Conservation (phyloP, 2,329 filamentous ascomycete genomes). For the Nannizziopsis arthrosporioides region DNA sequence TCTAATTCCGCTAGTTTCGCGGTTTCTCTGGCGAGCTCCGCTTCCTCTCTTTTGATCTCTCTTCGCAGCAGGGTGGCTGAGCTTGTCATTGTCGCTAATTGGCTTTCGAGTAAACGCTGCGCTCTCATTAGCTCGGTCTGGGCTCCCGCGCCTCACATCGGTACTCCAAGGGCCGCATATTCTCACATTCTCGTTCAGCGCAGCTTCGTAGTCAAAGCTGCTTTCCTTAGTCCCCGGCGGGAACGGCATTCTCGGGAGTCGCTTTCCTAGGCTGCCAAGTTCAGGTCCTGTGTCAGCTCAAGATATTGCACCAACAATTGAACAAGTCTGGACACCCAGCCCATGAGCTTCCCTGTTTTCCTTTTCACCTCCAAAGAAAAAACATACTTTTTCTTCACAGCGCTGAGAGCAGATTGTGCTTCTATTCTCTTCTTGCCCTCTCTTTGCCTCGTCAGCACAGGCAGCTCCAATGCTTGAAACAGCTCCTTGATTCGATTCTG, state of each 20-base stretch:
- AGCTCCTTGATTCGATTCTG: slow-evolving; percentile 35
- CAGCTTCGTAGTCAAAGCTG: slow-evolving; percentile 35
- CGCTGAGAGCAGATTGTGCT: slow-evolving; percentile 31
- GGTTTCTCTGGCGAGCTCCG: slow-evolving; percentile 31
- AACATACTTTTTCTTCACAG: slow-evolving; percentile 33
- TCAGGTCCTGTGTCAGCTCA: background rate
- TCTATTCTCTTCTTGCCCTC: slow-evolving; percentile 34
- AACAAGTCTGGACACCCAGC: background rate
- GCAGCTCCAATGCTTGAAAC: slow-evolving; percentile 32
- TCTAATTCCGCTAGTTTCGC: slow-evolving; percentile 33
- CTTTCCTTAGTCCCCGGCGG: slow-evolving; percentile 33
- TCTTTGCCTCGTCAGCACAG: slow-evolving; percentile 33
- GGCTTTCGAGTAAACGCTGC: slow-evolving; percentile 29
- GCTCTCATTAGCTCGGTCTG: slow-evolving; percentile 4
- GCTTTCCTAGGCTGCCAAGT: slow-evolving; percentile 26
- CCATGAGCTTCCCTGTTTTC: too few relatives aligned
- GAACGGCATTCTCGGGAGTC: slow-evolving; percentile 37
- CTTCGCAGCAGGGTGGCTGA: slow-evolving; percentile 31
- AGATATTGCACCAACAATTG: background rate
- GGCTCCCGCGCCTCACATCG: background rate
- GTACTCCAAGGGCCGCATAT: background rate
- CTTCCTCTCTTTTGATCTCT: slow-evolving; percentile 35
- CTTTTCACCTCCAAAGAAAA: background rate
- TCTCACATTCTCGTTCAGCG: slow-evolving; percentile 34
- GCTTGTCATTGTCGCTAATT: slow-evolving; percentile 30